Percentiles rank a stretch among this genome's conserved stretches.
phyloP scores from a whole-genome alignment of 768 basidiomycete genomes.

The Galerina sulciceps region DNA sequence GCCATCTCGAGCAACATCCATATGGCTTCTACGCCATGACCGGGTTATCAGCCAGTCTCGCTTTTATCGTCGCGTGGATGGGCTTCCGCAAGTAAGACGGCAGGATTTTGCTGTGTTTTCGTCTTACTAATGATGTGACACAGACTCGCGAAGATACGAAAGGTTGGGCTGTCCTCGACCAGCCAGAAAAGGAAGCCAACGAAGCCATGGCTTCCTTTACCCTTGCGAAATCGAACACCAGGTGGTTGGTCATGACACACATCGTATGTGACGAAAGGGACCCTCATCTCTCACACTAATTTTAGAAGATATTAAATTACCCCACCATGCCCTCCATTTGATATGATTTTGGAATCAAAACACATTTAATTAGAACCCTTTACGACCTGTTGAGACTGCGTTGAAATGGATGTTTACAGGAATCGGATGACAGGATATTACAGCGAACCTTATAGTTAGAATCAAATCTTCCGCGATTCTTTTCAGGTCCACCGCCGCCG shows the following conservation, averaged over 20 bases:
- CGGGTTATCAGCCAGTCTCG: conserved; percentile 57
- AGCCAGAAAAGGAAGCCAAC: conserved; percentile 25
- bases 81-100: conserved; percentile 66
- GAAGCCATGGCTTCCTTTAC: conserved; percentile 51
- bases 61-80: conserved; percentile 62
- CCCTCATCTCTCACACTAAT: conserved; percentile 15
- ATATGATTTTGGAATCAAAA: conserved; percentile 6
- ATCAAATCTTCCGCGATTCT: neutral
- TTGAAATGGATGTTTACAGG: no score
- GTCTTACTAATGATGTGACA: neutral
- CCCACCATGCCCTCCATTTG: conserved; percentile 5
- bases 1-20: conserved; percentile 71
- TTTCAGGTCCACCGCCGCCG: neutral
- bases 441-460: no score
- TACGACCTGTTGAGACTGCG: no score
- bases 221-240: conserved; percentile 42
- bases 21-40: conserved; percentile 78
- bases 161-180: conserved; percentile 47
- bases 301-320: conserved; percentile 4
- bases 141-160: conserved; percentile 50
- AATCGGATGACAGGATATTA: no score
- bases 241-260: conserved; percentile 44
- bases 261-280: neutral
- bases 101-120: neutral
- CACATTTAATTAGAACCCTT: no score